Evolutionary conservation across 805 yeast genomes (phyloP), one percentile per base, ranked within the genome.

Genomic region (Saccharomyces eubayanus): DNA sequence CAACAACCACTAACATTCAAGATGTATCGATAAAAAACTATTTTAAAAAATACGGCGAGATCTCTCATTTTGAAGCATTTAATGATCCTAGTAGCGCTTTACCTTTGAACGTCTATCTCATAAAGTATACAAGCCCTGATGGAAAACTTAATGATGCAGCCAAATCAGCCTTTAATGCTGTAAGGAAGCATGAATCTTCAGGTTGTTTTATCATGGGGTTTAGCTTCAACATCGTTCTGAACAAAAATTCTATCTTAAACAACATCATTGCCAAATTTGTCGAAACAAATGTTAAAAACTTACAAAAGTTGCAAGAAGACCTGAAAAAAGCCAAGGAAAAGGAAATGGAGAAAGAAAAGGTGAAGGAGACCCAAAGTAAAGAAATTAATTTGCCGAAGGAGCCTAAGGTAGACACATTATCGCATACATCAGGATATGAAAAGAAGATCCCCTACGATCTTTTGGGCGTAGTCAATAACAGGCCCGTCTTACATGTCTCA

Each of bases 81-180:
- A 80, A 77, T 53, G 94, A 90, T 63, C 88, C 92, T 0, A 74
- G 75, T 24, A 83, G 87, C 47, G 96, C 90, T 2, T 85, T 84
- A 20, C 91, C 96, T 0, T 68, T 90, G 45, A 94, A 96, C 9
- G 73, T 89, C 24, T 85, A 85, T 50, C 71, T 80, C 21, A 73
- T 89, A 51, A 74, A 78, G 55, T 90, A 78, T 68, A 83, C 76
- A 54, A 88, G 89, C 2, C 63, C 69, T 21, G 63, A 74, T 14
- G 81, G 76, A 20, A 78, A 77, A 54, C 72, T 81, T 16, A 54
- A 68, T n/a, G 78, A 75, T 27, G 80, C 85, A 1, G 77, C 76
- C 31, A 64, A 63, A 46, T 60, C 77, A 1, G 87, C 86, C 1
- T 56, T 66, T 21, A 64, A 59, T 43, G 84, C 84, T 0, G 72